Evolutionary conservation across 2,329 filamentous ascomycete genomes (phyloP), one percentile per base, ranked within the genome.

Genomic region (Trichoderma afroharzianum): DNA sequence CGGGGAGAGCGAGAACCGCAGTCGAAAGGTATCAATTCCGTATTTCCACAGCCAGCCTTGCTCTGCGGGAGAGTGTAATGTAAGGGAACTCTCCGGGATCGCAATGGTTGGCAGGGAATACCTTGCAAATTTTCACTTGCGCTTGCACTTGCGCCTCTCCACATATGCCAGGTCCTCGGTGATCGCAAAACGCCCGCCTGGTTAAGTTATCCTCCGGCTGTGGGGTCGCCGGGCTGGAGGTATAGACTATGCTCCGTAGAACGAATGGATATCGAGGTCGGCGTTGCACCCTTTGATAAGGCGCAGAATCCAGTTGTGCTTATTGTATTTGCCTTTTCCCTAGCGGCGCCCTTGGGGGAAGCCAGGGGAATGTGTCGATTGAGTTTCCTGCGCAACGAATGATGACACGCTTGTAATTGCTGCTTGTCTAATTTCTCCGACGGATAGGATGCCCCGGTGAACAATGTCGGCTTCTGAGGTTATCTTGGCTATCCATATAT

Each of bases 141-240:
- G 55, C 55, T 61, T 68, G 26, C 66, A 61, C 63, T 62, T 53
- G 55, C 39, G n/a, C 57, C 55, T 61, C 67, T 69, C 67, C 67
- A 69, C 67, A 61, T 47, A 43, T 69, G 67, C 67, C 39, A 70
- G 59, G 58, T 26, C 59, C 58, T 57, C 21, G 33, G 57, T 61
- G 55, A 50, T 64, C 62, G 33, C 50, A 61, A 61, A 50, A 61
- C 69, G 57, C 57, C 57, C 24, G 62, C 53, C 18, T 67, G 53
- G 55, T 36, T 67, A 26, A 43, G 30, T 66, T 58, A 36, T 67
- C 24, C 15, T 53, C 36, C 28, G n/a, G 39, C 39, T 67, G 69
- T 61, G 63, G 69, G 69, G 69, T 71, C 50, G 12, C 69, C 24
- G 36, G 39, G 69, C 69, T 66, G 36, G 39, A 63, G 32, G 55